Evolutionary conservation across 148 eudicot species (phyloP), one percentile per base, ranked within the genome.

Genomic region (Salicornia ramosissima): DNA sequence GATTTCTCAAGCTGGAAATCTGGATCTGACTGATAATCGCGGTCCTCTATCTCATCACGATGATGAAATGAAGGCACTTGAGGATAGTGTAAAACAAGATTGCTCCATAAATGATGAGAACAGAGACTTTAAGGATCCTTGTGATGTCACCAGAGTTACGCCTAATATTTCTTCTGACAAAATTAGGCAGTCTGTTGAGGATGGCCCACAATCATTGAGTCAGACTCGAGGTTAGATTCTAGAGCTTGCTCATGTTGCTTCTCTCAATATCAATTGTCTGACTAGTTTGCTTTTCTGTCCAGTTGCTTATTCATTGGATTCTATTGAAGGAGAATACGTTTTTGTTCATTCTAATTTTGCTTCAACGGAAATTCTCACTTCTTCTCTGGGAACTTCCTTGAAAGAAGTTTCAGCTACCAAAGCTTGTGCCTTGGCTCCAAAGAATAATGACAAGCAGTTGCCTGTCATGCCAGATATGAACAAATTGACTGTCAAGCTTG

Each of bases 281-380:
- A 77, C 54, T 46, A 63, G 26, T 66, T 52, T 53, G 16, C 46
- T 53, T 47, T 22, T 64, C 2, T 70, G 28, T 55, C 33, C 78
- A 83, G 86, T 75, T 72, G 80, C 74, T 47, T 83, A 75, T 75
- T 80, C 83, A 13, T 43, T 80, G 77, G 86, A 83, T 80, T 62
- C 75, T 56, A 72, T 80, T 15, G 83, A 80, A 73, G 68, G 75
- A 70, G 83, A 67, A 33, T 83, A 83, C 78, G 83, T 83, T 65
- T 71, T 83, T 59, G 83, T 83, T 60, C 80, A 69, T 80, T 75
- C 83, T 74, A 78, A 79, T 70, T 83, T 78, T 68, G 82, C 87
- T 71, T 84, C 87, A 10, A 76, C 67, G 84, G 87, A 81, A 75
- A 71, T 80, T 50, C 78, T 80, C 68, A 73, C 80, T 33, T 78